phyloP scores from a whole-genome alignment of 1,139 yeast species.

The Sugiyamaella neomexicana region DNA sequence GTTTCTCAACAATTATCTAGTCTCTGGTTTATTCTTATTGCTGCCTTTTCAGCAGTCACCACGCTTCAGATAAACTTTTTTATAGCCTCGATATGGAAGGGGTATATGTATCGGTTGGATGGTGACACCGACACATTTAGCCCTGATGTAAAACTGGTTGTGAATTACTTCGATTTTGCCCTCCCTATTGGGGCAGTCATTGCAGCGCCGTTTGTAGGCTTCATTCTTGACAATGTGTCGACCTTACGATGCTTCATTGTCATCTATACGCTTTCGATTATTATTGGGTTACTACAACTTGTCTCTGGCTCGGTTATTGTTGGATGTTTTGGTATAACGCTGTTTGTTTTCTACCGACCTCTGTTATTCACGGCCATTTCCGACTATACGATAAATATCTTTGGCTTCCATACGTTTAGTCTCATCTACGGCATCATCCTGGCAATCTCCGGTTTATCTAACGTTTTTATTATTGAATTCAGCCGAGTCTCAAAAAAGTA shows the following conservation, averaged over 20 bases:
- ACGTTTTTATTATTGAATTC: conserved; percentile 66
- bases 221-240: conserved; percentile 71
- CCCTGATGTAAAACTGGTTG: conserved; percentile 54
- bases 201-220: conserved; percentile 83
- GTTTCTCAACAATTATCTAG: conserved; percentile 65
- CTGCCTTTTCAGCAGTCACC: conserved; percentile 75
- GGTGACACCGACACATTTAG: conserved; percentile 1
- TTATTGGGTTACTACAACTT: conserved; percentile 69
- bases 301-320: conserved; percentile 18
- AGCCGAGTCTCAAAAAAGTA: conserved; percentile 43
- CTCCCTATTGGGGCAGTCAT: conserved; percentile 83
- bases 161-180: conserved; percentile 77
- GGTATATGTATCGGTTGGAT: conserved; percentile 67
- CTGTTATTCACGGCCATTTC: conserved; percentile 90
- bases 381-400: conserved; percentile 87
- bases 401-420: conserved; percentile 91
- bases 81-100: conserved; percentile 82
- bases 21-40: conserved; percentile 78
- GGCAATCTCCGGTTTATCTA: conserved; percentile 46
- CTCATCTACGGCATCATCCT: conserved; percentile 87
- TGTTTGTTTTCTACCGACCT: conserved; percentile 85
- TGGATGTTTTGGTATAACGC: conserved; percentile 2
- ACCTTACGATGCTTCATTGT: conserved; percentile 59
- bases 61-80: conserved; percentile 90
- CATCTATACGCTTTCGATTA: conserved; percentile 54